Evolutionary conservation across 495 filamentous ascomycete species (phyloP), one percentile per base, ranked within the genome.

Genomic region (Xylaria grammica): DNA sequence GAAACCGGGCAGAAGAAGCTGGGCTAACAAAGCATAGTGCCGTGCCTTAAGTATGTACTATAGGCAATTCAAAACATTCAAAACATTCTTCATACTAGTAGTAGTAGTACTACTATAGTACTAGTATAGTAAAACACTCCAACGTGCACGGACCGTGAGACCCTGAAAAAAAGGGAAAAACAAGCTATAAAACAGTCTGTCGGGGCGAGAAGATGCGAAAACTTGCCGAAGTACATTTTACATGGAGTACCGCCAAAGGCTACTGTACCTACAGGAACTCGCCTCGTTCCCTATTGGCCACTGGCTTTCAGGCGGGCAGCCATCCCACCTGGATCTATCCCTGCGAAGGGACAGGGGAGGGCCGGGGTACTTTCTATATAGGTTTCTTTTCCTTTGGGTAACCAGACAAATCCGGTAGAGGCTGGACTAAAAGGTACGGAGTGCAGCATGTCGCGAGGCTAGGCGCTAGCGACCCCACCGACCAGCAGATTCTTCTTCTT

Each of bases 401-500:
- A 15, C 34, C 58, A 52, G 42, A 61, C 58, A 61, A 51, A 52
- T 30, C 13, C 10, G 57, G 27, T 50, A 44, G 1, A 19, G 44
- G 20, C 27, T 13, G 20, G 44, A 9, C 1, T n/a, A 11, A 9
- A 3, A 38, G n/a, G 29, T 20, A 49, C 44, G 4, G 34, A 30
- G 19, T 20, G 30, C 32, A 3, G 34, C 13, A 51, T 40, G 58
- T 61, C 58, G 29, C 58, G 17, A 27, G 17, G 10, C 60, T 55
- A 22, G 24, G 9, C 22, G 9, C 60, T 63, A 62, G 49, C 4
- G 38, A 6, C 48, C 36, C 36, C 60, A 29, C 50, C 49, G n/a
- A 11, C 32, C 60, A 38, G 50, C 60, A 42, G 60, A 45, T 55
- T 54, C 61, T 50, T 65, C 57, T 63, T 54, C 61, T 60, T 40